A percentile compares a stretch with the other conserved stretches of the same genome.
Conservation (phyloP, 345 rosid genomes). For the Eucalyptus polyanthemos region DNA sequence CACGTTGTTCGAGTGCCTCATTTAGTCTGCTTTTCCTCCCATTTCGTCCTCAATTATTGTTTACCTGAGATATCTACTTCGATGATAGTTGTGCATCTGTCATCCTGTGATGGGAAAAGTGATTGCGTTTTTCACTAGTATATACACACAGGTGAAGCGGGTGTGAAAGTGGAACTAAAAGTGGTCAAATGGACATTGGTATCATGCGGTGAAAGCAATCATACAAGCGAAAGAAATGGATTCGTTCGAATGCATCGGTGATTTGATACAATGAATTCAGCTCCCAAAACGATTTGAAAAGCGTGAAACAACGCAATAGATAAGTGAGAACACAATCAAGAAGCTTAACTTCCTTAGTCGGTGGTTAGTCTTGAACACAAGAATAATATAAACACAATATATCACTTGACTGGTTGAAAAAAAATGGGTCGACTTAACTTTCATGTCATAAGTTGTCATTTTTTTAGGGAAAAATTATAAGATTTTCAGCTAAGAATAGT, state of each 20-base stretch:
- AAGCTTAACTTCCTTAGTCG: not conserved
- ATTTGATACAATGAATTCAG: not conserved
- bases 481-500: not conserved
- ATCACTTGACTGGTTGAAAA: not conserved
- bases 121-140: not conserved
- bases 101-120: not conserved
- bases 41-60: constrained; percentile 6
- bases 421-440: not conserved
- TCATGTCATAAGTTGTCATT: not conserved
- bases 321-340: not conserved
- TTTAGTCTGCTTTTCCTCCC: not conserved
- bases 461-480: not conserved
- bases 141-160: not conserved
- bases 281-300: not conserved
- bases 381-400: not conserved
- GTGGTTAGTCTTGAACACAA: not conserved
- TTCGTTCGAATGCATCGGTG: not conserved
- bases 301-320: rapidly evolving
- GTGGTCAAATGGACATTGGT: not conserved
- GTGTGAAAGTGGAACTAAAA: not conserved
- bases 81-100: not conserved
- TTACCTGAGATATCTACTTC: not conserved
- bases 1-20: constrained; percentile 1
- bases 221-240: not conserved
- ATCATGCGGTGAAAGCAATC: not conserved